Evolutionary conservation across 192 early-diverging fungal genomes (phyloP).

Genomic region (Geranomyces variabilis): DNA sequence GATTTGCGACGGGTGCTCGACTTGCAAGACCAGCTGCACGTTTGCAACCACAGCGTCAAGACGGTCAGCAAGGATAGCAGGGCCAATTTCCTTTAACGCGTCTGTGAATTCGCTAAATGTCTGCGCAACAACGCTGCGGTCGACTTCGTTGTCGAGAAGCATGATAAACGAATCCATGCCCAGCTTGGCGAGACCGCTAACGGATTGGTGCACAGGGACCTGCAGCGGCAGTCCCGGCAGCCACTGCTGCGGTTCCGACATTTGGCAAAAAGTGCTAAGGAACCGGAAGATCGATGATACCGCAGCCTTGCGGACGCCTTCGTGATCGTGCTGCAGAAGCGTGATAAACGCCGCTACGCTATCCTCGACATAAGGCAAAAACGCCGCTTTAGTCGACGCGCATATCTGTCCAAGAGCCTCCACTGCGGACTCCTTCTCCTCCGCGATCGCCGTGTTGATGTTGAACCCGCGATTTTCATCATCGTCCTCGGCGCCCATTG

Average conservation of each 20-base stretch:
- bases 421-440: conserved; percentile 91
- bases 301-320: conserved; percentile 80
- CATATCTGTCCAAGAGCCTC: conserved; percentile 89
- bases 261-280: conserved; percentile 75
- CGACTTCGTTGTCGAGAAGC: conserved; percentile 82
- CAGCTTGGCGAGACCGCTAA: conserved; percentile 66
- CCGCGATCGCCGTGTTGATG: conserved; percentile 79
- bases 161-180: conserved; percentile 71
- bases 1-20: conserved; percentile 42
- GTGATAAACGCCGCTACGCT: conserved; percentile 66
- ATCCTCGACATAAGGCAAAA: conserved; percentile 83
- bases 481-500: conserved; percentile 29
- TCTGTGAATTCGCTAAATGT: conserved; percentile 74
- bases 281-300: conserved; percentile 73
- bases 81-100: conserved; percentile 74
- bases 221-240: conserved; percentile 55
- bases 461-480: conserved; percentile 45
- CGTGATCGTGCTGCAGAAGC: conserved; percentile 77
- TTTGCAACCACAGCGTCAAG: conserved; percentile 27
- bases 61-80: conserved; percentile 61
- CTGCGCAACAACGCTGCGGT: conserved; percentile 76
- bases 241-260: conserved; percentile 72
- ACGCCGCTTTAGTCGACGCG: conserved; percentile 69
- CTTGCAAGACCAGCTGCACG: conserved; percentile 39
- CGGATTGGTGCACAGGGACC: conserved; percentile 76